Evolutionary conservation across 768 basidiomycete genomes (phyloP).

Genomic region (Rhodotorula kratochvilovae): DNA sequence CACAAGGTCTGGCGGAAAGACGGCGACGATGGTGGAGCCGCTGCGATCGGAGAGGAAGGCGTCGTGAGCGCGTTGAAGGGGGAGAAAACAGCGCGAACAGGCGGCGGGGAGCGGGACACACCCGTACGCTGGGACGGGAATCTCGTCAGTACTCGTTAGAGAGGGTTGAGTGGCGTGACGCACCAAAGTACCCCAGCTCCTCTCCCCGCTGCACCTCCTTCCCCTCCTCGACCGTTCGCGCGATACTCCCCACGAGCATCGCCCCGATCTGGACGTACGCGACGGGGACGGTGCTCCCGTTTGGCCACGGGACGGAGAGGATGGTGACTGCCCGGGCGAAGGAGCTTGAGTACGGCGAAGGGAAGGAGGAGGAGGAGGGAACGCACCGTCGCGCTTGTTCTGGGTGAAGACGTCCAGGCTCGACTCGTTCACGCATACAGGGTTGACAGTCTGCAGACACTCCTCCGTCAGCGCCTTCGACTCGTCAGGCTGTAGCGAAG

Average conservation of each 20-base stretch:
- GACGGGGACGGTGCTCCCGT: background rate
- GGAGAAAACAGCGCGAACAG: background rate
- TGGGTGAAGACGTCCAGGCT: conserved; percentile 37
- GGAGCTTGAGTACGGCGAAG: background rate
- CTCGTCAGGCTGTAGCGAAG: background rate
- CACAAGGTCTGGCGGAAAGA: conserved; percentile 78
- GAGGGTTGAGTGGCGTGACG: no score
- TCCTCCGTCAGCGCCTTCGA: background rate
- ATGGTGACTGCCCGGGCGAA: conserved; percentile 14
- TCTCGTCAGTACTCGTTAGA: no score
- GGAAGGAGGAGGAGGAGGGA: background rate
- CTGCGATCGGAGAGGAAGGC: conserved; percentile 64
- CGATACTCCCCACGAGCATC: conserved; percentile 83
- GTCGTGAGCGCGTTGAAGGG: no score
- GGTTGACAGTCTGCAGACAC: conserved; percentile 59
- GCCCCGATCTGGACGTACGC: conserved; percentile 59
- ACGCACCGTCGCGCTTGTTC: conserved; percentile 31
- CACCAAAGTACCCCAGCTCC: conserved; percentile 65
- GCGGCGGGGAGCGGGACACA: background rate
- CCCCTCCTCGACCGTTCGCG: conserved; percentile 75
- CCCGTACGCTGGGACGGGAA: background rate
- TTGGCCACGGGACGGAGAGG: background rate
- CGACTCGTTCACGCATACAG: conserved; percentile 34
- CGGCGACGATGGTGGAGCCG: conserved; percentile 59
- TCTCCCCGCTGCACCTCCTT: conserved; percentile 72